phyloP scores from a whole-genome alignment of 306 rosid genomes.

The Dalbergia oliveri region DNA sequence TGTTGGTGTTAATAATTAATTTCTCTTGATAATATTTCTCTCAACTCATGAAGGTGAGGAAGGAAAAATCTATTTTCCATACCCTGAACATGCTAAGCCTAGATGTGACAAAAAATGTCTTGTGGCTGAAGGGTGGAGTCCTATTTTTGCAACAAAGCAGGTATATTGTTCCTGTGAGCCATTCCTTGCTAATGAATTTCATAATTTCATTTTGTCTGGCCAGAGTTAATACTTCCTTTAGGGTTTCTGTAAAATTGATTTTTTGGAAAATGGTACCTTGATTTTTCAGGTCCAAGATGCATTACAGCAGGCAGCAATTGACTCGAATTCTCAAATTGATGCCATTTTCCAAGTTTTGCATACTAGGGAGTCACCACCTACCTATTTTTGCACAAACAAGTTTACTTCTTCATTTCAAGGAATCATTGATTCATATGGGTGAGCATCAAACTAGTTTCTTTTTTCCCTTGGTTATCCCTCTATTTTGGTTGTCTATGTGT shows the following conservation, averaged over 20 bases:
- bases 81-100: conserved; percentile 94
- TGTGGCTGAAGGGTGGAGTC: conserved; percentile 99
- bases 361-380: conserved; percentile 76
- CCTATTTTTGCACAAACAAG: conserved; percentile 77
- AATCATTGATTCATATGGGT: conserved; percentile 93
- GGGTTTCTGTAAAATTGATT: conserved; percentile 21
- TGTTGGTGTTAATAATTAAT: conserved; percentile 40
- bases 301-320: conserved; percentile 69
- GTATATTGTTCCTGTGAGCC: conserved; percentile 48
- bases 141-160: conserved; percentile 86
- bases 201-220: conserved; percentile 27
- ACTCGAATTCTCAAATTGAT: conserved; percentile 81
- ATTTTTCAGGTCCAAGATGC: conserved; percentile 71
- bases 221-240: conserved; percentile 25
- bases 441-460: conserved; percentile 48
- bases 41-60: conserved; percentile 77
- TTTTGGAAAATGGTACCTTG: conserved; percentile 26
- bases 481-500: conserved; percentile 18
- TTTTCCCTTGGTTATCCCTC: conserved; percentile 16
- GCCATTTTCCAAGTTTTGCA: conserved; percentile 80
- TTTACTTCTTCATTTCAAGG: conserved; percentile 77
- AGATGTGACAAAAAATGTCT: conserved; percentile 97
- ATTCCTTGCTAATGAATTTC: conserved; percentile 3
- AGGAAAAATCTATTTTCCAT: conserved; percentile 92
- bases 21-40: conserved; percentile 48